phyloP scores from a whole-genome alignment of 2,329 filamentous ascomycete species.

The Lachnellula arida region DNA sequence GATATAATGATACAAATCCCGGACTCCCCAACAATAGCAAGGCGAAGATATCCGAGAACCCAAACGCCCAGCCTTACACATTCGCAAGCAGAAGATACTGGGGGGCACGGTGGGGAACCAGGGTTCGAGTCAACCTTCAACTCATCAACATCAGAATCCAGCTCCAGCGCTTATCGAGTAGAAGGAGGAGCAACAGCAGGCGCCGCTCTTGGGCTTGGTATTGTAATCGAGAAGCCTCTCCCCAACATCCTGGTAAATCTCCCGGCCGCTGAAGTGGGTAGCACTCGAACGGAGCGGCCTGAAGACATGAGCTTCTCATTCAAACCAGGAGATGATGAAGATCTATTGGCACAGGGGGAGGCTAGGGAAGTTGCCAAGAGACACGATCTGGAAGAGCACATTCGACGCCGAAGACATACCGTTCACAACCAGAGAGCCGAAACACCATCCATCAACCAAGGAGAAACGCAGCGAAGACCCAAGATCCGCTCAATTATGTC shows the following conservation, averaged over 20 bases:
- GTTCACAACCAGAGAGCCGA: not conserved
- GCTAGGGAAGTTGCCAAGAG: not conserved
- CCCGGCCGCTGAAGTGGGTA: not conserved
- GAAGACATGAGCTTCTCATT: constrained; percentile 23
- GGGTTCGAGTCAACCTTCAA: constrained; percentile 13
- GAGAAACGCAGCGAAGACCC: not conserved
- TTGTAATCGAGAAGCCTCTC: constrained; percentile 18
- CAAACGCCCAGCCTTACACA: not conserved
- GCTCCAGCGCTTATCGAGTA: constrained; percentile 6
- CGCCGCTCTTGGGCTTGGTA: not conserved
- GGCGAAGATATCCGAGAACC: not conserved
- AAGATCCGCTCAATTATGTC: not conserved
- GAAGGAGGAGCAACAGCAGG: not conserved
- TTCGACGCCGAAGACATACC: constrained; percentile 2
- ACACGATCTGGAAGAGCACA: constrained; percentile 3
- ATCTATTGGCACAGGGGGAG: constrained; percentile 7
- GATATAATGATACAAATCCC: not conserved
- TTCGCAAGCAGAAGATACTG: constrained; percentile 9
- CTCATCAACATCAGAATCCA: constrained; percentile 17
- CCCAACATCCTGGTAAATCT: constrained; percentile 7
- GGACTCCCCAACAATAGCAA: not conserved
- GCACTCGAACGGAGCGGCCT: not conserved
- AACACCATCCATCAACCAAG: not conserved
- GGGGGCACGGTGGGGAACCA: constrained; percentile 1
- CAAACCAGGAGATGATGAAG: constrained; percentile 22